Base-by-base conservation (phyloP, 148 eudicot genomes). In the Fagopyrum esculentum region DNA sequence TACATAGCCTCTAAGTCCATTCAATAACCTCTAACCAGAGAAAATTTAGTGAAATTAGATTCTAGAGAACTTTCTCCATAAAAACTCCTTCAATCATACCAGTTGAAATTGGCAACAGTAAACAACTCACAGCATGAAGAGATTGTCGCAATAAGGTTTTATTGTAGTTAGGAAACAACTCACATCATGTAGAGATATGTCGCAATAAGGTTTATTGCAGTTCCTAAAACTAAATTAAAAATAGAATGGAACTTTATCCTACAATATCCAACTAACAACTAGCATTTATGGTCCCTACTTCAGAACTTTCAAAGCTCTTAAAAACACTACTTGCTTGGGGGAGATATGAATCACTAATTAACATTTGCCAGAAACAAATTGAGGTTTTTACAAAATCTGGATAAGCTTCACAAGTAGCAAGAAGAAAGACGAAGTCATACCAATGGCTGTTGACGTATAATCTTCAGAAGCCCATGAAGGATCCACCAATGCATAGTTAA, bases 381-480 rank as follows among this genome's bases (percentile, higher is more conserved):
- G 17, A 43, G 69, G 43, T 35, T 35, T 35, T 35, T 30, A 35
- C n/a, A 30, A 13, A 61, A 35, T 43, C 71, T 35, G 46, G 43
- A 40, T 66, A 43, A 40, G 64, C 64, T 51, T n/a, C 26, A n/a
- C 30, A 6, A 3, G 44, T 44, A 43, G 49, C 69, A 72, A 13
- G 15, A 76, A 52, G 46, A 15, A 60, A 66, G 35, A 80, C 4
- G 57, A 76, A 30, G 45, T 72, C 79, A 59, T 89, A 95, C 99
- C 99, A 79, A 90, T 84, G 52, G 91, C 96, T 26, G 99, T 92
- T 45, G 97, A 95, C 56, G 99, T 95, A 79, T 95, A 89, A 75
- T 95, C 99, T 83, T 95, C 94, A 72, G 93, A 93, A 76, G 99
- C 99, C 96, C 91, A 90, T 29, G 92, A 83, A 60, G 99, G 97